Percentiles rank a stretch among this genome's conserved stretches.
phyloP scores from a whole-genome alignment of 2,329 filamentous ascomycete species.

The Cryphonectria parasitica region DNA sequence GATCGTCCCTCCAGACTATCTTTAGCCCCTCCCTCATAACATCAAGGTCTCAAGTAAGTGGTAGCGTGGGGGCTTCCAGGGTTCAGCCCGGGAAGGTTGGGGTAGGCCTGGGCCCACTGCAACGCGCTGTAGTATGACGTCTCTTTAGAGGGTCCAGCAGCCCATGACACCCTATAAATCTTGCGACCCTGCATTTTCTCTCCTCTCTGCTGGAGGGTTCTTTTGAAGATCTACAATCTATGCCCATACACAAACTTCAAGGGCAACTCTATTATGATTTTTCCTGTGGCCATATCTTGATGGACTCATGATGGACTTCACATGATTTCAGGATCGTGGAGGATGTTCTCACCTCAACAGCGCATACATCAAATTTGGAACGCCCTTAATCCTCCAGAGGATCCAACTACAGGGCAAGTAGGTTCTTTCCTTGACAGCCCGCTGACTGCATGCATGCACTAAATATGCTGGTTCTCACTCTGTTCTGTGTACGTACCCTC shows the following conservation, averaged over 20 bases:
- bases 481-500: too few relatives aligned
- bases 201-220: neutral
- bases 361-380: neutral
- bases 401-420: neutral
- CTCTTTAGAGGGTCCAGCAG: neutral
- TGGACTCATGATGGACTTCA: neutral
- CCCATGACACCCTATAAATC: neutral
- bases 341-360: neutral
- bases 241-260: neutral
- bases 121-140: neutral
- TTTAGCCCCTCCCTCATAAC: conserved; percentile 10
- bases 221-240: neutral
- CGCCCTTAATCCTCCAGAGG: neutral
- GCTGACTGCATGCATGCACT: conserved; percentile 5
- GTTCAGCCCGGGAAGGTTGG: neutral
- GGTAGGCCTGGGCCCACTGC: neutral
- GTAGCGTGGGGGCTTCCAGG: conserved; percentile 8
- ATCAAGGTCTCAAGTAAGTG: neutral
- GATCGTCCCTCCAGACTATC: conserved; percentile 5
- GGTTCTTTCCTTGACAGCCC: neutral
- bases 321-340: neutral
- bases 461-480: too few relatives aligned
- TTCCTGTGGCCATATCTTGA: neutral
- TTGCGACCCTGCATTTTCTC: too few relatives aligned
- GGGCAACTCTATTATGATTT: too few relatives aligned